phyloP scores from a whole-genome alignment of 192 early-diverging fungal genomes.

The Podila horticola region DNA sequence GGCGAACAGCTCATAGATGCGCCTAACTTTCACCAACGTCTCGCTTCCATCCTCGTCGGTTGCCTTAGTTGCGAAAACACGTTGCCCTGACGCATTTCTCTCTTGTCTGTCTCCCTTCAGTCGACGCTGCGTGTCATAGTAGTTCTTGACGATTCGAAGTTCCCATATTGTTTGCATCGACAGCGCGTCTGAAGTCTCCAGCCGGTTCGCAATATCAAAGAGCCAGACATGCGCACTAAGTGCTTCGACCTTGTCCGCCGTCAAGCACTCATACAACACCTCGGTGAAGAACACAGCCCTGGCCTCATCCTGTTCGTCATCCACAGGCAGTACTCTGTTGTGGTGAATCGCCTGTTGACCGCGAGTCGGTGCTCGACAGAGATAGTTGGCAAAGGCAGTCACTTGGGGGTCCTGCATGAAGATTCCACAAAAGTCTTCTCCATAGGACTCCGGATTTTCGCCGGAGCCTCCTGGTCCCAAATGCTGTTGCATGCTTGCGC shows the following conservation, averaged over 20 bases:
- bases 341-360: neutral
- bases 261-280: slow-evolving; percentile 63
- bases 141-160: slow-evolving; percentile 23
- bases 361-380: slow-evolving; percentile 20
- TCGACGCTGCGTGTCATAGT: slow-evolving; percentile 26
- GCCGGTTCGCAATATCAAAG: slow-evolving; percentile 35
- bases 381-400: slow-evolving; percentile 48
- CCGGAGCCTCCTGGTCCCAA: neutral
- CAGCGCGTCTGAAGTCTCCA: slow-evolving; percentile 21
- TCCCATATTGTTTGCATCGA: slow-evolving; percentile 34
- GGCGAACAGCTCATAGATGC: slow-evolving; percentile 24
- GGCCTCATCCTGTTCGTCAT: slow-evolving; percentile 37
- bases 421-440: slow-evolving; percentile 25
- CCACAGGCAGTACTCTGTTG: slow-evolving; percentile 1
- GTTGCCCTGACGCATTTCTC: neutral
- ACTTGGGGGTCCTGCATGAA: slow-evolving; percentile 53
- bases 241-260: slow-evolving; percentile 60
- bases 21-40: slow-evolving; percentile 31
- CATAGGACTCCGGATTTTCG: slow-evolving; percentile 19
- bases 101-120: neutral
- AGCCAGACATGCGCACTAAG: slow-evolving; percentile 58
- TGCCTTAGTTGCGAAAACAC: neutral
- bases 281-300: slow-evolving; percentile 54
- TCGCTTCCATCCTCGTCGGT: slow-evolving; percentile 43
- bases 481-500: slow-evolving; percentile 1